Percentiles rank a stretch among this genome's conserved stretches.
phyloP scores from a whole-genome alignment of 2,329 filamentous ascomycete genomes.

The Lizonia empirigonia region DNA sequence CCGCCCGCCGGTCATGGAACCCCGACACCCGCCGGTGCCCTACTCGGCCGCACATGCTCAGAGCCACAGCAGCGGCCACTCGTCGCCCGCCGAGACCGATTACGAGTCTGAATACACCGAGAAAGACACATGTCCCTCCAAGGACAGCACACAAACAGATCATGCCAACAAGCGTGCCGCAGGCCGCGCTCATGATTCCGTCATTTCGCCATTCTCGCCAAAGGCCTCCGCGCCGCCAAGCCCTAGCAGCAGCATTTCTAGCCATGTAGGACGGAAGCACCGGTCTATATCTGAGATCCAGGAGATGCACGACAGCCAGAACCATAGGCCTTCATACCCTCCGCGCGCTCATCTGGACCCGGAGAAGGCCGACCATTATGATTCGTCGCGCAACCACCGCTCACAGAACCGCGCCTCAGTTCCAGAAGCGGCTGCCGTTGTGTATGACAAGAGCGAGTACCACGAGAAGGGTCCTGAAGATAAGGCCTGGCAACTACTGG shows the following conservation, averaged over 20 bases:
- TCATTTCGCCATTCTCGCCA: conserved; percentile 48
- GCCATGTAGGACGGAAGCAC: conserved; percentile 23
- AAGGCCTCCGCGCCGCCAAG: conserved; percentile 43
- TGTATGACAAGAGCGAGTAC: conserved; percentile 47
- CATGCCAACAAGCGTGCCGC: conserved; percentile 33
- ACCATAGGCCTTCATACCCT: conserved; percentile 24
- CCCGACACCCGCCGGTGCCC: conserved; percentile 39
- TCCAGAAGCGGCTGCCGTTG: conserved; percentile 27
- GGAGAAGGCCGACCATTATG: conserved; percentile 37
- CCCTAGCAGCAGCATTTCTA: conserved; percentile 42
- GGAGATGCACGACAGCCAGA: conserved; percentile 1
- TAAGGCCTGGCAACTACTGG: conserved; percentile 53
- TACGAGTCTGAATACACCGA: conserved; percentile 31
- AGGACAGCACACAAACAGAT: conserved; percentile 21
- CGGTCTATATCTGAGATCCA: conserved; percentile 26
- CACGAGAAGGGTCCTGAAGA: conserved; percentile 49
- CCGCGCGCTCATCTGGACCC: conserved; percentile 41
- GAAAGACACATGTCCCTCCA: conserved; percentile 29
- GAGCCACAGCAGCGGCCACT: conserved; percentile 17
- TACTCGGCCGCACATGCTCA: conserved; percentile 32
- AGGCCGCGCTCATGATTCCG: conserved; percentile 42
- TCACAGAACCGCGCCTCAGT: conserved; percentile 28
- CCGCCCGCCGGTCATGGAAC: conserved; percentile 39
- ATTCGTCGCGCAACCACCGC: conserved; percentile 26
- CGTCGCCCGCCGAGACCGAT: conserved; percentile 19